Base-by-base conservation (phyloP, 495 filamentous ascomycete genomes). In the Aspergillus panamensis region DNA sequence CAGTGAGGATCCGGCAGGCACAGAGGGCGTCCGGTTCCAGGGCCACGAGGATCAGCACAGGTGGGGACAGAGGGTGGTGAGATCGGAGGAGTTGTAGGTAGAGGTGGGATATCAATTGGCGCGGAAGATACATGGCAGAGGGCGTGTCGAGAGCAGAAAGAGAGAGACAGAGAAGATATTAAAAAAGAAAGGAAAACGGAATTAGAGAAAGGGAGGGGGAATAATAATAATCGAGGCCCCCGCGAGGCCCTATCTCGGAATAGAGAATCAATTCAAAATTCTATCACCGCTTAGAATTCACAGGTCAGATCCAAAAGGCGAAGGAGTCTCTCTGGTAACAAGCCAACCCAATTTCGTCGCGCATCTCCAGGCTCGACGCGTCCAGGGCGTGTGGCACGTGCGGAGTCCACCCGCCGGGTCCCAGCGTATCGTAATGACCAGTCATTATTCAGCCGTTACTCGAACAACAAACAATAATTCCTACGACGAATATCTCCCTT, bases 11-110 rank as follows among this genome's bases (percentile, higher is more conserved):
- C 51, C 92, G 91, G 66, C 91, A 92, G 51, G 92, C 95, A 74
- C 94, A 97, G 35, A 98, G 85, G 51, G 93, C 89, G 77, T 98
- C 94, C 45, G 93, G 90, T 69, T 96, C 94, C 66, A 97, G 87
- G 31, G 92, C 89, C 58, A 91, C 91, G 48, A 98, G 86, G 55
- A 98, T 84, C n/a, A 97, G 81, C 59, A 97, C 89, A 4, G 91
- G 90, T 39, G 92, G 88, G 4, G 91, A 92, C 21, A 91, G 83
- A 8, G 90, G 84, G 68, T 94, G 89, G 55, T 91, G 86, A 30
- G 87, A 86, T 65, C 81, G 81, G 68, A 92, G 82, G 47, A 97
- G 86, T 72, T 96, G 87, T 53, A 82, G 79, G 81, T 98, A 97
- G 64, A 97, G 86, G 62, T 92, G 90, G 37, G 89, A 87, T 70